Evolutionary conservation across 78 protist genomes (phyloP).

Genomic region (Planoprotostelium fungivorum): DNA sequence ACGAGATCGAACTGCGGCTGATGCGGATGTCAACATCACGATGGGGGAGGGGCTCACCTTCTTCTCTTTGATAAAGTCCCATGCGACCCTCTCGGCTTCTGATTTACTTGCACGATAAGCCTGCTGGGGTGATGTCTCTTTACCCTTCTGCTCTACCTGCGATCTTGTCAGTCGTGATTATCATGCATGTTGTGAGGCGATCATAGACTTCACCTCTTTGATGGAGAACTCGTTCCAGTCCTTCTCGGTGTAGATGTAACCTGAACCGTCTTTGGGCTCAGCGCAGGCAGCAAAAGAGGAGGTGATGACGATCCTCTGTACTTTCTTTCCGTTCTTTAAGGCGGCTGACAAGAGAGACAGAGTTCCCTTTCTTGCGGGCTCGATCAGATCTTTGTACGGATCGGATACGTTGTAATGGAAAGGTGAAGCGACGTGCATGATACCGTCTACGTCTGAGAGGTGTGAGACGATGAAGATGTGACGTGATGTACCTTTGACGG

Average conservation of each 20-base stretch:
- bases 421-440: background rate
- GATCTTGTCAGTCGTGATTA: no score
- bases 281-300: background rate
- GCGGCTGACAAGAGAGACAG: background rate
- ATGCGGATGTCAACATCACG: background rate
- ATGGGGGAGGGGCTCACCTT: background rate
- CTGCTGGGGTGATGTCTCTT: no score
- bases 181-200: background rate
- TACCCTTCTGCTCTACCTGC: no score
- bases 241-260: background rate
- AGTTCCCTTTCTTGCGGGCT: background rate
- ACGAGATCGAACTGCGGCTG: background rate
- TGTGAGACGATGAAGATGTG: background rate
- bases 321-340: background rate
- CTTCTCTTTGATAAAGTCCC: background rate
- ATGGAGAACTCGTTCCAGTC: background rate
- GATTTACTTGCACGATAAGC: background rate
- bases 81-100: background rate
- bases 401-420: background rate
- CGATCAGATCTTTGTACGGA: background rate
- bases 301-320: background rate
- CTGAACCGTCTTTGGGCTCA: background rate
- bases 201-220: background rate
- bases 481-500: background rate
- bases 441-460: background rate